Percentiles rank a stretch among this genome's conserved stretches.
phyloP scores from a whole-genome alignment of 177 flowering plant species.

The Vitis hybrid region DNA sequence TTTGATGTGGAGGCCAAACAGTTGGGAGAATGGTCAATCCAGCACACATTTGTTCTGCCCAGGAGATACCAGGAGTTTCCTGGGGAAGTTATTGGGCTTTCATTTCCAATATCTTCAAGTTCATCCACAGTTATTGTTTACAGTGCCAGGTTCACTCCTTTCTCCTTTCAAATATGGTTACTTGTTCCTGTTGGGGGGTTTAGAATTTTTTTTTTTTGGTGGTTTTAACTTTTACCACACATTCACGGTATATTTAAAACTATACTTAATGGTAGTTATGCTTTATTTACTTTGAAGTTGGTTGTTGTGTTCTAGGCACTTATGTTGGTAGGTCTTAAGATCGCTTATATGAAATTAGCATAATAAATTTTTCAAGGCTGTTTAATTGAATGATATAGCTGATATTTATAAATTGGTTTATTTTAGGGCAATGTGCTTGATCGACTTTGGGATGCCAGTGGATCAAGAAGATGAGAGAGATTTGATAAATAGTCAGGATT shows the following conservation, averaged over 20 bases:
- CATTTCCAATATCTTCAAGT: slow-evolving; percentile 60
- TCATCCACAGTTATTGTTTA: slow-evolving; percentile 72
- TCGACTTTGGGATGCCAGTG: slow-evolving; percentile 74
- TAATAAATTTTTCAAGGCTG: neutral
- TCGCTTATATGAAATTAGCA: too few relatives aligned
- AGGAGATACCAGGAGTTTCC: slow-evolving; percentile 86
- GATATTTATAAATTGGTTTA: neutral
- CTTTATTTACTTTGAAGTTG: too few relatives aligned
- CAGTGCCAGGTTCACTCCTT: slow-evolving; percentile 71
- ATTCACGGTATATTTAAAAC: too few relatives aligned
- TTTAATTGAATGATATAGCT: neutral
- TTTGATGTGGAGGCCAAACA: slow-evolving; percentile 90
- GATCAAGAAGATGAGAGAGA: slow-evolving; percentile 46
- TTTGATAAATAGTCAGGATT: slow-evolving; percentile 28
- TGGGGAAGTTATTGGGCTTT: slow-evolving; percentile 93
- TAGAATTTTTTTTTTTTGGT: neutral
- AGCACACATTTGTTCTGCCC: slow-evolving; percentile 61
- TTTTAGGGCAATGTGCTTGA: slow-evolving; percentile 85
- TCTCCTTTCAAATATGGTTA: neutral
- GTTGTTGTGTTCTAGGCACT: too few relatives aligned
- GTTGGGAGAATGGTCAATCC: slow-evolving; percentile 83
- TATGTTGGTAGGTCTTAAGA: too few relatives aligned
- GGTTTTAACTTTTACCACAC: neutral
- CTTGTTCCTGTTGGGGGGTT: neutral
- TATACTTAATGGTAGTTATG: too few relatives aligned